Conservation (phyloP, 2,329 filamentous ascomycete genomes). For the Alternaria sp. region DNA sequence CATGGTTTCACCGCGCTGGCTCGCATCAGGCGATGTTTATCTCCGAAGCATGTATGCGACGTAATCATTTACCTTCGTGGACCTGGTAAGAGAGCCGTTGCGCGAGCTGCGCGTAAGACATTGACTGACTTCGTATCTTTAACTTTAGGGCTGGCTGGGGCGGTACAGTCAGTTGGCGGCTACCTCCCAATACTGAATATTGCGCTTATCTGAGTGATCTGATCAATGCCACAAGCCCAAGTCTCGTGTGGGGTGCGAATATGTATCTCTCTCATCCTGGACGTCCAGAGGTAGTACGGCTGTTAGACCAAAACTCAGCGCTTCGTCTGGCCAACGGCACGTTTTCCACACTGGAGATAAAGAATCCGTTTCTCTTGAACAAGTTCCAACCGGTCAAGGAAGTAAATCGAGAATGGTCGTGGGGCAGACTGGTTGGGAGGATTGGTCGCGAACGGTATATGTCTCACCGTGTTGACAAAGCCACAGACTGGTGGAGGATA, state of each 20-base stretch:
- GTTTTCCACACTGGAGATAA: not conserved
- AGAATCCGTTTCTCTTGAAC: slow-evolving; percentile 2
- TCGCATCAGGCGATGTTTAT: slow-evolving; percentile 10
- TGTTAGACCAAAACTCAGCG: not conserved
- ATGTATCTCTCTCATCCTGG: slow-evolving; percentile 4
- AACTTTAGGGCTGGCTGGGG: slow-evolving; percentile 21
- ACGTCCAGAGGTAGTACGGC: not conserved
- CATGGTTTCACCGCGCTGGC: slow-evolving; percentile 14
- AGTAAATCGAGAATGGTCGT: slow-evolving; percentile 4
- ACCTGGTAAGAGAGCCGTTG: not conserved
- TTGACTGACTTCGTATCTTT: not conserved
- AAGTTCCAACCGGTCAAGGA: not conserved
- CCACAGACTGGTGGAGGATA: slow-evolving; percentile 11
- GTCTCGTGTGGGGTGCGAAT: slow-evolving; percentile 16
- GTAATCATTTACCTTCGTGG: not conserved
- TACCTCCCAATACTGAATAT: slow-evolving; percentile 13
- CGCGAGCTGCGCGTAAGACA: not conserved
- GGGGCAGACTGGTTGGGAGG: slow-evolving; percentile 3
- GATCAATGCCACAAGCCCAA: slow-evolving; percentile 1
- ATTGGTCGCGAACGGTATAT: slow-evolving; percentile 1
- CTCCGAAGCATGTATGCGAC: slow-evolving; percentile 5
- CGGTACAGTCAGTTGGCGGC: slow-evolving; percentile 17
- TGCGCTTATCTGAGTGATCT: slow-evolving; percentile 13
- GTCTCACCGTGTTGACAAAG: not conserved
- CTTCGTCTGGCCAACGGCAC: not conserved